Evolutionary conservation across 1,139 yeast species (phyloP).

Genomic region (Debaryomyces psychrophilus): DNA sequence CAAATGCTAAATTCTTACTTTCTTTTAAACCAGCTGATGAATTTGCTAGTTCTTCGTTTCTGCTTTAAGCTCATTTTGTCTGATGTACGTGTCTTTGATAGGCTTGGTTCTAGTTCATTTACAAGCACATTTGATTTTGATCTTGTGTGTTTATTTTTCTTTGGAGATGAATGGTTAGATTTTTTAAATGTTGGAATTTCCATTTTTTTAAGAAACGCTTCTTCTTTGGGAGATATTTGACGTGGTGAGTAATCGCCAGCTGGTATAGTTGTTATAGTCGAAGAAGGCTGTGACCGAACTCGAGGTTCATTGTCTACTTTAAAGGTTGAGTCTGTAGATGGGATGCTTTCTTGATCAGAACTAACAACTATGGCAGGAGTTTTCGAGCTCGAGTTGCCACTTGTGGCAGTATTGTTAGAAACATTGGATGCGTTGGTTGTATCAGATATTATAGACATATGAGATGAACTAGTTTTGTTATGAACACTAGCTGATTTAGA

Average conservation of each 20-base stretch:
- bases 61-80: constrained; percentile 7
- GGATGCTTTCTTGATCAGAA: constrained; percentile 22
- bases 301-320: constrained; percentile 17
- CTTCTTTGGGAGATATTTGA: constrained; percentile 11
- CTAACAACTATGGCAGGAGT: constrained; percentile 23
- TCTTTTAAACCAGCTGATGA: constrained; percentile 23
- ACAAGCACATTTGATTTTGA: constrained; percentile 10
- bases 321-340: constrained; percentile 26
- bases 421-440: background rate
- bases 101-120: background rate
- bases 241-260: background rate
- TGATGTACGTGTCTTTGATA: background rate
- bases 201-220: constrained; percentile 17
- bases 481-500: background rate
- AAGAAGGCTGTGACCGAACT: background rate
- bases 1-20: constrained; percentile 12
- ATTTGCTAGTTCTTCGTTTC: constrained; percentile 17
- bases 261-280: background rate
- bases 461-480: background rate
- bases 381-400: background rate
- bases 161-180: constrained; percentile 4
- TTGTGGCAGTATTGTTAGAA: background rate
- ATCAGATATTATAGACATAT: background rate
- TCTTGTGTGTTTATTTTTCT: background rate
- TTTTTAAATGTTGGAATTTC: constrained; percentile 9